These are phyloP conservation scores for Xylaria castorea DNA, from an alignment of 495 filamentous ascomycete genomes.

Conservation along the genomic window DNA sequence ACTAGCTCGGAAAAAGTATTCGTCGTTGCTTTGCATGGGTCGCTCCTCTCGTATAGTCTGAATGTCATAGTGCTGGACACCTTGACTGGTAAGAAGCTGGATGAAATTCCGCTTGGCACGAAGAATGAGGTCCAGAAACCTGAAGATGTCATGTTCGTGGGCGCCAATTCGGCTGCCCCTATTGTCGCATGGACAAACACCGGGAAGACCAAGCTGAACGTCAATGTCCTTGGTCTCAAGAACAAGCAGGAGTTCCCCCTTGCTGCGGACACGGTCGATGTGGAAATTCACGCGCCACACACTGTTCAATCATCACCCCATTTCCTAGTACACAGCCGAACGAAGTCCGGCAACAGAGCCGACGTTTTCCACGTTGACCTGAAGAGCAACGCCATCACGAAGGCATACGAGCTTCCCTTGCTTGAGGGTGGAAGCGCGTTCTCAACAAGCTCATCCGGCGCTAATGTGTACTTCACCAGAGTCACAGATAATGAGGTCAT, in stretches of 20 bases:
- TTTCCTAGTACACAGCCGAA: constrained; percentile 85
- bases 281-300: constrained; percentile 76
- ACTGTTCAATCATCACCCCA: constrained; percentile 72
- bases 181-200: constrained; percentile 85
- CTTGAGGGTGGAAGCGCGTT: constrained; percentile 74
- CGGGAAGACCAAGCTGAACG: constrained; percentile 67
- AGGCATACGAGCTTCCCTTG: constrained; percentile 77
- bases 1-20: constrained; percentile 76
- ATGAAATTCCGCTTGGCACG: constrained; percentile 70
- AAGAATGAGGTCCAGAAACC: constrained; percentile 73
- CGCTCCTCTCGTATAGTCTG: constrained; percentile 70
- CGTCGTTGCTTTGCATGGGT: constrained; percentile 76
- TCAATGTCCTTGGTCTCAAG: constrained; percentile 84
- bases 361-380: constrained; percentile 86
- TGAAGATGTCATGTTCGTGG: constrained; percentile 78
- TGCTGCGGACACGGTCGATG: constrained; percentile 66
- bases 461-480: constrained; percentile 88
- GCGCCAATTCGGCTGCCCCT: constrained; percentile 81
- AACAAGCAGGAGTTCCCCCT: constrained; percentile 58
- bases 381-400: constrained; percentile 66
- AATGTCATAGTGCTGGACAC: constrained; percentile 76
- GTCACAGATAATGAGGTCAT: constrained; percentile 73
- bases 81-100: constrained; percentile 68
- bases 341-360: constrained; percentile 72
- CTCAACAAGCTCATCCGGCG: constrained; percentile 75